A percentile compares a stretch with the other conserved stretches of the same genome.
Conservation (phyloP, 352 stramenopile genomes). For the Thraustochytrium striatum region DNA sequence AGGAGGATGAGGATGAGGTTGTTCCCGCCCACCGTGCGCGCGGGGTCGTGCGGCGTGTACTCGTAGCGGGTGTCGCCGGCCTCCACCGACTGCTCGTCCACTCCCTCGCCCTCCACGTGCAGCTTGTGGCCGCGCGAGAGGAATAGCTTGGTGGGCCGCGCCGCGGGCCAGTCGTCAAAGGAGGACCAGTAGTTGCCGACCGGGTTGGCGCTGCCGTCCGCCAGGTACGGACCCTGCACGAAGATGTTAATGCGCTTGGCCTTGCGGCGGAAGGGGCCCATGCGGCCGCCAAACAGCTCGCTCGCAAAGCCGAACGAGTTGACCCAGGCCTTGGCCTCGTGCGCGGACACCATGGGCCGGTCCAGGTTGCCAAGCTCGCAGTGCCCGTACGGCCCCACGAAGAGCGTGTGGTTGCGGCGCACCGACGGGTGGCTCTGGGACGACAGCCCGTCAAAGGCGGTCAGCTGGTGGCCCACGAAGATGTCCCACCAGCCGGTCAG, state of each 20-base stretch:
- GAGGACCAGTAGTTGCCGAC: constrained; percentile 54
- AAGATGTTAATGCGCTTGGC: constrained; percentile 22
- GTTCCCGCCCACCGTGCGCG: constrained; percentile 53
- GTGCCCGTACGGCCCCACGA: constrained; percentile 1
- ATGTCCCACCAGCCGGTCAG: constrained; percentile 26
- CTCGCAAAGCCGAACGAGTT: constrained; percentile 11
- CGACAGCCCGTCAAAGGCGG: not conserved
- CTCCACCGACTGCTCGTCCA: not conserved
- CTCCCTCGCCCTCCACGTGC: not conserved
- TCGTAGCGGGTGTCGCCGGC: constrained; percentile 16
- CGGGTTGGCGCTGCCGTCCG: not conserved
- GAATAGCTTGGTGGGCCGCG: constrained; percentile 17
- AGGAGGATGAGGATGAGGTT: constrained; percentile 50
- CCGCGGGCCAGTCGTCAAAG: constrained; percentile 49
- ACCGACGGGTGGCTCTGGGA: not conserved
- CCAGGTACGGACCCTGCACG: not conserved
- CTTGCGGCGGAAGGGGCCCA: not conserved
- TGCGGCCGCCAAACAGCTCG: not conserved
- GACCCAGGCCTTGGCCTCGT: constrained; percentile 6
- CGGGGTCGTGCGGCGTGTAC: constrained; percentile 51
- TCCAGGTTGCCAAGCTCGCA: not conserved
- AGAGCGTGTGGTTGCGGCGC: constrained; percentile 9
- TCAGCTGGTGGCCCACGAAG: not conserved
- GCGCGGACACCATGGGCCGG: not conserved
- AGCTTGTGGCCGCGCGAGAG: constrained; percentile 6